phyloP scores from a whole-genome alignment of 805 yeast genomes.

The Scheffersomyces amazonensis region DNA sequence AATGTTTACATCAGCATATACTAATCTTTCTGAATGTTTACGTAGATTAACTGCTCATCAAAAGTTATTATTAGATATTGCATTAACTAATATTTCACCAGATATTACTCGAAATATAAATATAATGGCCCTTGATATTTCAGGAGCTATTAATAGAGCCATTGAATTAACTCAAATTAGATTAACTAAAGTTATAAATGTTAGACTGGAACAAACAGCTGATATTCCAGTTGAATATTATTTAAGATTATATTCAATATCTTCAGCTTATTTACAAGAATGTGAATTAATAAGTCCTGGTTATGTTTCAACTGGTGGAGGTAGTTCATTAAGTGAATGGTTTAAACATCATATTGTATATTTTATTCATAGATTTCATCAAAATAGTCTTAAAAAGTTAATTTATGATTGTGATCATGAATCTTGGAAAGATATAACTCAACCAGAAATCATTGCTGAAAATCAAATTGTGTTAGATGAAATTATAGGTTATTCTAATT shows the following conservation, averaged over 20 bases:
- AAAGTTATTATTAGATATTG: slow-evolving; percentile 69
- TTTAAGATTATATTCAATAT: slow-evolving; percentile 61
- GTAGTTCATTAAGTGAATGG: slow-evolving; percentile 56
- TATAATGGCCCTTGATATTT: slow-evolving; percentile 64
- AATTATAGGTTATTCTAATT: slow-evolving; percentile 21
- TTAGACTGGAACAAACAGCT: slow-evolving; percentile 70
- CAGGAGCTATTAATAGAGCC: slow-evolving; percentile 61
- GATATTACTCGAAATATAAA: slow-evolving; percentile 17
- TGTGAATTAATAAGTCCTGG: slow-evolving; percentile 82
- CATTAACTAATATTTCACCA: slow-evolving; percentile 38
- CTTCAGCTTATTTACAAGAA: slow-evolving; percentile 70
- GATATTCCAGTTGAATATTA: slow-evolving; percentile 58
- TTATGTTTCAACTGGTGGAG: slow-evolving; percentile 50
- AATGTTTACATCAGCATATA: slow-evolving; percentile 60
- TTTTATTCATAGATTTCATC: slow-evolving; percentile 56
- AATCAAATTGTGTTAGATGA: slow-evolving; percentile 24
- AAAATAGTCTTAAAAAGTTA: slow-evolving; percentile 45
- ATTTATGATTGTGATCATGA: slow-evolving; percentile 59
- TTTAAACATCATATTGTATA: slow-evolving; percentile 63
- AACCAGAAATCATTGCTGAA: slow-evolving; percentile 32
- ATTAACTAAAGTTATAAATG: slow-evolving; percentile 72
- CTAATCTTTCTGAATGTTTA: slow-evolving; percentile 67
- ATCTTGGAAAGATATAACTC: slow-evolving; percentile 75
- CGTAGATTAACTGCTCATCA: slow-evolving; percentile 76
- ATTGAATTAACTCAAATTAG: slow-evolving; percentile 73